Conservation (phyloP, 2,329 filamentous ascomycete species). For the Epichloe coenophiala region DNA sequence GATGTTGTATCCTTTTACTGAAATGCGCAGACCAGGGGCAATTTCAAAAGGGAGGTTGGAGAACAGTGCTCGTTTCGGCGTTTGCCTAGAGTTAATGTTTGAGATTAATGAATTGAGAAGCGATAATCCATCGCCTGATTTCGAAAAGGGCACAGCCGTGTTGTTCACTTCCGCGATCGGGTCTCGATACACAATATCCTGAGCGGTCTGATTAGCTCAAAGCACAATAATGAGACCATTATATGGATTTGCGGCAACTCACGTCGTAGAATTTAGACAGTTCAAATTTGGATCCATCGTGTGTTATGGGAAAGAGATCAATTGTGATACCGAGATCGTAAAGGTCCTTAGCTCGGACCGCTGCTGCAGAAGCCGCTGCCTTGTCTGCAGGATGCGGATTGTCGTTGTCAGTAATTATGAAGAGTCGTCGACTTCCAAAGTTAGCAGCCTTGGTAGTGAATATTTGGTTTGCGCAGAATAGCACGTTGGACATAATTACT, state of each 20-base stretch:
- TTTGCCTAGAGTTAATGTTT: constrained; percentile 82
- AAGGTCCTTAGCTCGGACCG: constrained; percentile 81
- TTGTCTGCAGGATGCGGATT: constrained; percentile 67
- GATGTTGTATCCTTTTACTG: constrained; percentile 85
- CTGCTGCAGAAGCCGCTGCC: constrained; percentile 57
- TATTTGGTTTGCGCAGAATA: constrained; percentile 92
- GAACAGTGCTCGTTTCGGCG: constrained; percentile 74
- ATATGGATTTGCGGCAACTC: constrained; percentile 14
- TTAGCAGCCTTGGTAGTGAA: constrained; percentile 93
- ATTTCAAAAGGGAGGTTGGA: constrained; percentile 79
- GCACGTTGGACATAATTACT: constrained; percentile 72
- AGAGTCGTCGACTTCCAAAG: constrained; percentile 83
- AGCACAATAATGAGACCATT: no score
- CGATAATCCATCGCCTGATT: constrained; percentile 61
- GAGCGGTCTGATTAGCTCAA: neutral
- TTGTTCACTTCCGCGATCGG: constrained; percentile 52
- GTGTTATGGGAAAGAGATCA: constrained; percentile 82
- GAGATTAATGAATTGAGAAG: constrained; percentile 70
- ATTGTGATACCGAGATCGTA: constrained; percentile 89
- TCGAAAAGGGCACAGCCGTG: constrained; percentile 44
- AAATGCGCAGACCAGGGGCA: constrained; percentile 70
- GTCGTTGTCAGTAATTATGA: constrained; percentile 91
- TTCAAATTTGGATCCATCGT: constrained; percentile 58
- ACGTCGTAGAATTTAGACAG: constrained; percentile 84
- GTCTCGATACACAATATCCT: constrained; percentile 85